These are phyloP conservation scores for Liquidambar formosana DNA, from an alignment of 164 flowering plant species.

Conservation along the genomic window DNA sequence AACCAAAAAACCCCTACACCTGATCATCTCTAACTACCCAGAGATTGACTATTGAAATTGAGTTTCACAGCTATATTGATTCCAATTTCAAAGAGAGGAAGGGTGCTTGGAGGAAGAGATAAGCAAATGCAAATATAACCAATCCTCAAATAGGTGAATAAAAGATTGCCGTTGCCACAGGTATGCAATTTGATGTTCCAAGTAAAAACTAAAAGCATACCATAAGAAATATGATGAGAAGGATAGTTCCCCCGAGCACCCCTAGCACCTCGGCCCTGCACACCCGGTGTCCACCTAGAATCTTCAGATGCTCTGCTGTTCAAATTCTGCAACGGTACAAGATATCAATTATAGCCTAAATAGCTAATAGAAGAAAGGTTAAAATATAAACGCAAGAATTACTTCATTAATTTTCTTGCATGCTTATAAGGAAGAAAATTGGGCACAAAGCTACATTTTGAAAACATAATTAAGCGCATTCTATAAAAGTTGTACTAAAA, in stretches of 20 bases:
- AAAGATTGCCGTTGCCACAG: not conserved
- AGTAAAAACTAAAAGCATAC: slow-evolving; percentile 4
- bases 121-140: not conserved
- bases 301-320: slow-evolving; percentile 16
- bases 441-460: no score
- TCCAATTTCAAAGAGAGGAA: no score
- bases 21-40: not conserved
- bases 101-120: no score
- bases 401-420: no score
- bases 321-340: slow-evolving; percentile 21
- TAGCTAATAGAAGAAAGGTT: no score
- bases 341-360: not conserved
- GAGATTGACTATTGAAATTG: not conserved
- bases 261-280: slow-evolving; percentile 29
- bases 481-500: no score
- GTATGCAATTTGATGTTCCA: not conserved
- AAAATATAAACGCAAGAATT: no score
- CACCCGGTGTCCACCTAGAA: slow-evolving; percentile 9
- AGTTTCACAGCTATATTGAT: no score
- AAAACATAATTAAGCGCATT: no score
- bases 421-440: no score
- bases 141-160: not conserved
- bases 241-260: slow-evolving; percentile 30
- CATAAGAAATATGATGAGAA: slow-evolving; percentile 14
- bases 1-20: not conserved